phyloP scores from a whole-genome alignment of 176 grass and related monocot genomes.

The Carex pumila region DNA sequence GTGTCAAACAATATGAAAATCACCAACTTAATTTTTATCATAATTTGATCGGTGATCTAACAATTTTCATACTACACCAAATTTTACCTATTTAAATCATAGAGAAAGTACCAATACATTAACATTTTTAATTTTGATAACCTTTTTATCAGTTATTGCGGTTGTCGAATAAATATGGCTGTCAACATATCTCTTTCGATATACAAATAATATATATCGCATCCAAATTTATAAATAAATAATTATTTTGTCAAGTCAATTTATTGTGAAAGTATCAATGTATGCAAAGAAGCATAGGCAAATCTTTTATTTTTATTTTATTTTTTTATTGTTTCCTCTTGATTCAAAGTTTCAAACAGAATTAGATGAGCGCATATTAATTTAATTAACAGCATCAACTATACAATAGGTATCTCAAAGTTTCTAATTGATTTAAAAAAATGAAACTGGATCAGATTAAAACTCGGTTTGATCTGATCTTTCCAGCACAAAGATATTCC shows the following conservation, averaged over 20 bases:
- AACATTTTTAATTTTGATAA: not conserved
- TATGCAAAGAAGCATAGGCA: not conserved
- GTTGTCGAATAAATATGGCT: not conserved
- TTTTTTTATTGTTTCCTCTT: not conserved
- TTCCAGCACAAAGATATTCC: conserved; percentile 88
- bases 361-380: not conserved
- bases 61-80: not conserved
- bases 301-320: not conserved
- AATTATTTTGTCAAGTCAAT: not conserved
- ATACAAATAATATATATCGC: not conserved
- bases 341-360: not conserved
- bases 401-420: not conserved
- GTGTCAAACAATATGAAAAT: not conserved
- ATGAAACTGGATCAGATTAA: not conserved
- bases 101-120: not conserved
- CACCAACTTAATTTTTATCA: not conserved
- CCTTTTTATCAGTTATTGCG: not conserved
- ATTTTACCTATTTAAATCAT: not conserved
- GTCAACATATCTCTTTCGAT: not conserved
- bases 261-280: not conserved
- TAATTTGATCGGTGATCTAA: not conserved
- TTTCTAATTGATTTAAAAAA: not conserved
- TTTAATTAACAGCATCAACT: not conserved
- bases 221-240: not conserved
- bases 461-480: conserved; percentile 35